A percentile compares a stretch with the other conserved stretches of the same genome.
phyloP scores from a whole-genome alignment of 768 basidiomycete genomes.

The Sutorius australiensis region DNA sequence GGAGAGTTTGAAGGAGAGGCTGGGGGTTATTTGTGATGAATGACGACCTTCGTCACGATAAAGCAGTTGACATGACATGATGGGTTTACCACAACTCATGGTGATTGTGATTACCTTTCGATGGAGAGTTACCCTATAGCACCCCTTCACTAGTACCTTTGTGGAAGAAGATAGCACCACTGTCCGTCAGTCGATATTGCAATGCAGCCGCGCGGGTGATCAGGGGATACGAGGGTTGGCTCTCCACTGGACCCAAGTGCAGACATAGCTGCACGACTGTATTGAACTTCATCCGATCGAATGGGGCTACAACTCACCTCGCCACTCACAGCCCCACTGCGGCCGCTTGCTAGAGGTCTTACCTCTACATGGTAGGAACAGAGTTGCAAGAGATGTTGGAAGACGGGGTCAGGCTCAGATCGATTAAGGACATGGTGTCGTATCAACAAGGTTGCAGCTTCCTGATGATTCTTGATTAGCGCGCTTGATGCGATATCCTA shows the following conservation, averaged over 20 bases:
- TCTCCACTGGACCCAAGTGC: slow-evolving; percentile 50
- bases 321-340: slow-evolving; percentile 75
- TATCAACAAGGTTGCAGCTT: slow-evolving; percentile 51
- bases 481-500: not conserved
- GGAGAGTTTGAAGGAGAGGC: slow-evolving; percentile 37
- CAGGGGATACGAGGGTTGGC: slow-evolving; percentile 30
- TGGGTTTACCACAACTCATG: not conserved
- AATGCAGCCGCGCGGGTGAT: slow-evolving; percentile 54
- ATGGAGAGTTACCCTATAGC: slow-evolving; percentile 34
- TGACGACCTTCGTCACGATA: not conserved
- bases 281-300: not conserved
- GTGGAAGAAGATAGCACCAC: slow-evolving; percentile 64
- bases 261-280: slow-evolving; percentile 49
- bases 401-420: slow-evolving; percentile 55
- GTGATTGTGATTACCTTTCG: not conserved
- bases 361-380: slow-evolving; percentile 72
- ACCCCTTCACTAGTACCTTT: slow-evolving; percentile 67
- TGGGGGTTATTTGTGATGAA: slow-evolving; percentile 36
- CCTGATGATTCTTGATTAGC: slow-evolving; percentile 32
- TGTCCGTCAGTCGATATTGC: slow-evolving; percentile 70
- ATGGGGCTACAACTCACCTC: slow-evolving; percentile 44
- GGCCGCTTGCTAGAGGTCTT: slow-evolving; percentile 64
- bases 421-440: slow-evolving; percentile 59
- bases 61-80: not conserved
- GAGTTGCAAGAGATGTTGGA: slow-evolving; percentile 56